Evolutionary conservation across 2,329 filamentous ascomycete genomes (phyloP), one percentile per base, ranked within the genome.

Genomic region (Didymellaceae sp.): DNA sequence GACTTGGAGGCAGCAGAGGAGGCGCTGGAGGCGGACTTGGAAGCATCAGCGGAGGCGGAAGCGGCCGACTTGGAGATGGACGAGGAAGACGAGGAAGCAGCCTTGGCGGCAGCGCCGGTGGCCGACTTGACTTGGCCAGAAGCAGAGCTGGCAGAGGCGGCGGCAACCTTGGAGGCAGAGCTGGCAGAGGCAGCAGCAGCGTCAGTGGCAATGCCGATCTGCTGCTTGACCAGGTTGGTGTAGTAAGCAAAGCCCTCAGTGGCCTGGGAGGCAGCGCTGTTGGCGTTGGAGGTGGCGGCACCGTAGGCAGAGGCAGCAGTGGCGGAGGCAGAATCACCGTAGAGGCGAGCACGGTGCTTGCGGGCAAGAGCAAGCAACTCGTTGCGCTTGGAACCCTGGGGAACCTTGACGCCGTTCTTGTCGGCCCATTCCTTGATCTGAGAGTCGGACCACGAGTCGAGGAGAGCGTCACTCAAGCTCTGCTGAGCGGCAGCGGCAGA

Each of bases 351-450:
- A 52, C 89, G 87, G 76, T 96, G 85, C 81, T 94, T 95, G 71
- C 93, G 91, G 57, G 93, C 88, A 55, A 97, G 83, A 44, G 93
- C 91, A 44, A 95, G 80, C 20, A 97, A 83, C 74, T 99, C 93
- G 66, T 97, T 95, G 62, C 85, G 80, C 80, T 89, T 92, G 68
- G 90, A 95, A 38, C 93, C 94, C 70, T 97, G 93, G 8, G 94
- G 94, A 41, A 97, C 90, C 78, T 82, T 82, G 69, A 99, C 88
- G 50, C 86, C 85, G 64, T 97, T 94, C 81, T 92, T 90, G 78
- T 97, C 93, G 46, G 86, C 86, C 78, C 94, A 97, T 57, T 90
- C 87, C 82, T 97, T 97, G 71, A 99, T 82, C 73, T 96, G 80
- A 65, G 83, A 87, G 68, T 97, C 92, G 66, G 88, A 87, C 94